Conservation (phyloP, 2,329 filamentous ascomycete species). For the Dothistroma septosporum region DNA sequence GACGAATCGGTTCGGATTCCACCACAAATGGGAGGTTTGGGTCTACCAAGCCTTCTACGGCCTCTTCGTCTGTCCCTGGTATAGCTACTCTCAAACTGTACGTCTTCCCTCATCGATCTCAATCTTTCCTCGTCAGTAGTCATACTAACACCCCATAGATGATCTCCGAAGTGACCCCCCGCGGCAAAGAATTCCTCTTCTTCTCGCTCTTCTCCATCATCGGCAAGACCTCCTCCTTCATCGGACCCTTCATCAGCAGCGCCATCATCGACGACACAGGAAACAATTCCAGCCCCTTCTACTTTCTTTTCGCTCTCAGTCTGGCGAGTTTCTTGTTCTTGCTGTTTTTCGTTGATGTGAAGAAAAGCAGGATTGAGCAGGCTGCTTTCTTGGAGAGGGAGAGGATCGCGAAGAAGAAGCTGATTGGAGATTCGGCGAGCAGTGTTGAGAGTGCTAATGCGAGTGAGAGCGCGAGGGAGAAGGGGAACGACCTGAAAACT, state of each 20-base stretch:
- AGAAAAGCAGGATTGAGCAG: constrained; percentile 59
- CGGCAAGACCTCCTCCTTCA: constrained; percentile 64
- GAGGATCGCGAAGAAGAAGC: constrained; percentile 24
- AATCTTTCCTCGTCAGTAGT: background rate
- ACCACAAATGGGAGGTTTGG: constrained; percentile 23
- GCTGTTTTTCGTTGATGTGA: constrained; percentile 55
- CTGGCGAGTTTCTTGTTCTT: constrained; percentile 53
- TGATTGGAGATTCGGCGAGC: constrained; percentile 6
- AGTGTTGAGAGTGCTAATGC: background rate
- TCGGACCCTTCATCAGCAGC: constrained; percentile 64
- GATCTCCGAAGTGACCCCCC: constrained; percentile 65
- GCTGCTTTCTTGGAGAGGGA: constrained; percentile 49
- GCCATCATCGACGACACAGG: constrained; percentile 64
- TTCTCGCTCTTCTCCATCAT: constrained; percentile 66
- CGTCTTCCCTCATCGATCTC: constrained; percentile 3
- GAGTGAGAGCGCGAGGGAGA: background rate
- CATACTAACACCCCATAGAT: constrained; percentile 37
- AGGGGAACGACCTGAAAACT: background rate
- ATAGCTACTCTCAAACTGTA: constrained; percentile 62
- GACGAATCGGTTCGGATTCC: constrained; percentile 45
- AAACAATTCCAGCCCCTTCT: constrained; percentile 60
- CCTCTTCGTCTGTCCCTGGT: constrained; percentile 65
- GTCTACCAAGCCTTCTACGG: constrained; percentile 52
- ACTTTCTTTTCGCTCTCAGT: constrained; percentile 60
- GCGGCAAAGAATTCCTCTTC: constrained; percentile 66